Evolutionary conservation across 805 yeast species (phyloP).

Genomic region (Yarrowia deformans): DNA sequence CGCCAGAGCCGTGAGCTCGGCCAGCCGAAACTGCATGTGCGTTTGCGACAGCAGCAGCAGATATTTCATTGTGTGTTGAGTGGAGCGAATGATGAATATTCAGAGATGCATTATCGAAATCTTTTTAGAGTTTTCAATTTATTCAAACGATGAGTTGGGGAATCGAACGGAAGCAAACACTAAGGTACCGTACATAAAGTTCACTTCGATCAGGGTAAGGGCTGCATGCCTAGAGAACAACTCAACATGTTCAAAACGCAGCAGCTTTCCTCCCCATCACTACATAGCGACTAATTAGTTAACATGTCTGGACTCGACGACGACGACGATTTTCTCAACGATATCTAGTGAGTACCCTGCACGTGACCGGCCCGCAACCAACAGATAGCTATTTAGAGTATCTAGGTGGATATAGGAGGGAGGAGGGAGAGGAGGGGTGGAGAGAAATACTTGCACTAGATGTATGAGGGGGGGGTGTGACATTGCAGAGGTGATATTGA

Average conservation of each 20-base stretch:
- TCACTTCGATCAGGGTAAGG: too few species aligned
- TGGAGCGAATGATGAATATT: background rate
- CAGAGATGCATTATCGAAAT: background rate
- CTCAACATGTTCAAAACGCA: background rate
- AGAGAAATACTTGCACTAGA: background rate
- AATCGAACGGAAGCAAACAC: too few species aligned
- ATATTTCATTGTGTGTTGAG: constrained; percentile 56
- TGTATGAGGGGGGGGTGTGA: background rate
- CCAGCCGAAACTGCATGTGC: constrained; percentile 75
- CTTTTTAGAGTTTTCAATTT: background rate
- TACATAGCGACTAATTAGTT: constrained; percentile 31
- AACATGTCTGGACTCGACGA: constrained; percentile 77
- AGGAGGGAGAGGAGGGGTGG: background rate
- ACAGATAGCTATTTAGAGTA: constrained; percentile 18
- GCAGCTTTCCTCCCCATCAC: background rate
- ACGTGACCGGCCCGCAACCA: background rate
- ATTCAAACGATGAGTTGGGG: too few species aligned
- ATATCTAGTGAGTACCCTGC: constrained; percentile 63
- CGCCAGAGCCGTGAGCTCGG: constrained; percentile 88
- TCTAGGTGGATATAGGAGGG: constrained; percentile 21
- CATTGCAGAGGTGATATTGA: background rate
- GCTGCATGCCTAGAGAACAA: too few species aligned
- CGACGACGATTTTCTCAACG: constrained; percentile 94
- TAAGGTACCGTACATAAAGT: too few species aligned
- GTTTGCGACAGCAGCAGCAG: constrained; percentile 85